These are phyloP conservation scores for Blastomyces gilchristii DNA, from an alignment of 2,329 filamentous ascomycete species.

Conservation along the genomic window DNA sequence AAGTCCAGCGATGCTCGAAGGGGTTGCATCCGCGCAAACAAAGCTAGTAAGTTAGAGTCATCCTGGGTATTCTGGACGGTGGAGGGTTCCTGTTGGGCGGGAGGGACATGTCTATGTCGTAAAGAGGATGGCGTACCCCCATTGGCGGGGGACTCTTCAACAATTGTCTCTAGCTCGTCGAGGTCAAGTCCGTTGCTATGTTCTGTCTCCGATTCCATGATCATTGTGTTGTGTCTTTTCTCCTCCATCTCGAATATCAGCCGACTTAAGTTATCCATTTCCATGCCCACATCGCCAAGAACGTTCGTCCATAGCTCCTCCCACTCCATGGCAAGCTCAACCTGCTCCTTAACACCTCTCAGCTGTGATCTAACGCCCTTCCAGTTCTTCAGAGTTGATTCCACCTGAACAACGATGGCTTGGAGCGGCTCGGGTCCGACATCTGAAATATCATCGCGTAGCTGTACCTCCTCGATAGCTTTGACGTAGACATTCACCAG, in stretches of 20 bases:
- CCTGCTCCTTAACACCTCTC: conserved; percentile 72
- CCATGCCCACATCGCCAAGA: conserved; percentile 81
- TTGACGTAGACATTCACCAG: conserved; percentile 86
- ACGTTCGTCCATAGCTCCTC: conserved; percentile 94
- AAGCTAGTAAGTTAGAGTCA: conserved; percentile 74
- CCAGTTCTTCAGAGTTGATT: conserved; percentile 76
- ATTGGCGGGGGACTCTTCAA: conserved; percentile 66
- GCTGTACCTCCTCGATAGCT: conserved; percentile 86
- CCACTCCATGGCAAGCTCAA: conserved; percentile 98
- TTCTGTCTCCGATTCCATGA: conserved; percentile 52
- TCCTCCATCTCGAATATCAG: conserved; percentile 98
- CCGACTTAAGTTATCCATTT: conserved; percentile 68
- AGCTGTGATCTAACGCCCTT: conserved; percentile 66
- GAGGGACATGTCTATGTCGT: conserved; percentile 55
- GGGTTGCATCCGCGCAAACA: conserved; percentile 94
- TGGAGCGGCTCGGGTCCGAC: conserved; percentile 64
- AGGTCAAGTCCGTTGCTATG: conserved; percentile 55
- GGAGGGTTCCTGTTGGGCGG: conserved; percentile 32
- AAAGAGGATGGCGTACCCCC: conserved; percentile 47
- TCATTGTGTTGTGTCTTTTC: conserved; percentile 69
- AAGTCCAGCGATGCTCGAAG: conserved; percentile 89
- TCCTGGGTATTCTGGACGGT: conserved; percentile 52
- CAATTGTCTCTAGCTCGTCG: conserved; percentile 82
- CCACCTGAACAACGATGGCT: conserved; percentile 76
- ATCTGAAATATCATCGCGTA: conserved; percentile 60